Evolutionary conservation across 768 basidiomycete genomes (phyloP).

Genomic region (Boletus barrowsii): DNA sequence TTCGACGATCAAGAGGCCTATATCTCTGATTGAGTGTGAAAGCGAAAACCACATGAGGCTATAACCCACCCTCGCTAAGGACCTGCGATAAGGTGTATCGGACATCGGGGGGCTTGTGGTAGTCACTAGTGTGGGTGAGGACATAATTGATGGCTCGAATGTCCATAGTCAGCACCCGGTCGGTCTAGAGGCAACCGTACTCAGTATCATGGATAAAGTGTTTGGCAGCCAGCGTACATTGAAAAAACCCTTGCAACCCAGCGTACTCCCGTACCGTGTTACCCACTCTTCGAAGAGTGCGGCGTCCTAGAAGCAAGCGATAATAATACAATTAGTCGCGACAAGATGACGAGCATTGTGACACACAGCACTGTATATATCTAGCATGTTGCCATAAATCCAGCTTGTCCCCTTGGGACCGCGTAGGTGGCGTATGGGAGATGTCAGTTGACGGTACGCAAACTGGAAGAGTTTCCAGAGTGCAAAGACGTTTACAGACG

Average conservation of each 20-base stretch:
- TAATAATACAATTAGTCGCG: background rate
- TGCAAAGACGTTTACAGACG: background rate
- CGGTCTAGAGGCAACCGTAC: slow-evolving; percentile 14
- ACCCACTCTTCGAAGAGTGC: slow-evolving; percentile 16
- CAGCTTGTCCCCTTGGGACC: slow-evolving; percentile 42
- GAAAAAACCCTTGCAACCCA: slow-evolving; percentile 12
- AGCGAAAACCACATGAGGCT: background rate
- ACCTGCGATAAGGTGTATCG: background rate
- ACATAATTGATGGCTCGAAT: slow-evolving; percentile 61
- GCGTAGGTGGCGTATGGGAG: slow-evolving; percentile 45
- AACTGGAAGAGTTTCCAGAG: slow-evolving; percentile 10
- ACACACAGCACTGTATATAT: slow-evolving; percentile 43
- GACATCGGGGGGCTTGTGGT: slow-evolving; percentile 41
- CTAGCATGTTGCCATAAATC: slow-evolving; percentile 48
- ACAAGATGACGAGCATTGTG: background rate
- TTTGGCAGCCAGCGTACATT: background rate
- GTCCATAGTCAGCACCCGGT: slow-evolving; percentile 56
- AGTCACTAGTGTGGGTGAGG: slow-evolving; percentile 47
- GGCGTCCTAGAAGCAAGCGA: background rate
- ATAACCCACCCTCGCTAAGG: background rate
- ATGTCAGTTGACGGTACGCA: slow-evolving; percentile 37
- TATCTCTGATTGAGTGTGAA: background rate
- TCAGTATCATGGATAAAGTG: background rate
- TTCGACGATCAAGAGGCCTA: slow-evolving; percentile 50
- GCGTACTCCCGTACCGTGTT: slow-evolving; percentile 8